These are phyloP conservation scores for Penicillium canariense DNA, from an alignment of 495 filamentous ascomycete genomes.

Conservation along the genomic window DNA sequence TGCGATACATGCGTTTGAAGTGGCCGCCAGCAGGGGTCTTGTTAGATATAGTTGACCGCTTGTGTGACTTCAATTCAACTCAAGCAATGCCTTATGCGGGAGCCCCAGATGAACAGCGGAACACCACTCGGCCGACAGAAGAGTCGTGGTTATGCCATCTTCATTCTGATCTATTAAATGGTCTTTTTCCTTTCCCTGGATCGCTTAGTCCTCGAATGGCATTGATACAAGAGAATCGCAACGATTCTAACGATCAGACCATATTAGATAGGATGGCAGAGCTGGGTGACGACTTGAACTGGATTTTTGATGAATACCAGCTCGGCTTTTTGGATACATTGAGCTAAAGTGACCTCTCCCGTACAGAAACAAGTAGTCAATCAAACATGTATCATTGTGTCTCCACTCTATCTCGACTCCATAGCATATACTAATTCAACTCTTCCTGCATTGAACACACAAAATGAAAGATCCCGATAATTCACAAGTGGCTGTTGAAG, in stretches of 20 bases:
- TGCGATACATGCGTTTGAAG: slow-evolving; percentile 4
- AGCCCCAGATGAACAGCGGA: too few relatives aligned
- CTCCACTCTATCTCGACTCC: too few relatives aligned
- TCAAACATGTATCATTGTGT: too few relatives aligned
- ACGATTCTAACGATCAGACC: background rate
- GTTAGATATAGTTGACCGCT: slow-evolving; percentile 4
- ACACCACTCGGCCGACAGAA: too few relatives aligned
- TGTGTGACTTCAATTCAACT: background rate
- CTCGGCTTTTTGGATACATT: slow-evolving; percentile 4
- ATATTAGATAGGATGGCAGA: slow-evolving; percentile 4
- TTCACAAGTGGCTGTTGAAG: background rate
- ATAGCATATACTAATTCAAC: too few relatives aligned
- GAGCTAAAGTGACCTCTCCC: too few relatives aligned
- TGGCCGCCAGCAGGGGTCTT: slow-evolving; percentile 5
- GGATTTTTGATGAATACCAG: slow-evolving; percentile 13
- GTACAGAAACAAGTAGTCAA: too few relatives aligned
- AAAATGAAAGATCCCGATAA: too few relatives aligned
- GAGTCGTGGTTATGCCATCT: background rate
- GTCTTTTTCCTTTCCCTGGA: slow-evolving; percentile 1
- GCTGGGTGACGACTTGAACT: slow-evolving; percentile 10
- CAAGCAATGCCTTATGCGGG: too few relatives aligned
- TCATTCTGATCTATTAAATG: background rate
- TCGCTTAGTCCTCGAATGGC: slow-evolving; percentile 1
- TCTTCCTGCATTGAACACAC: too few relatives aligned
- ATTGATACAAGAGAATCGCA: background rate